A percentile compares a stretch with the other conserved stretches of the same genome.
phyloP scores from a whole-genome alignment of 176 grass and related monocot genomes.

The Echinochloa phyllopogon region DNA sequence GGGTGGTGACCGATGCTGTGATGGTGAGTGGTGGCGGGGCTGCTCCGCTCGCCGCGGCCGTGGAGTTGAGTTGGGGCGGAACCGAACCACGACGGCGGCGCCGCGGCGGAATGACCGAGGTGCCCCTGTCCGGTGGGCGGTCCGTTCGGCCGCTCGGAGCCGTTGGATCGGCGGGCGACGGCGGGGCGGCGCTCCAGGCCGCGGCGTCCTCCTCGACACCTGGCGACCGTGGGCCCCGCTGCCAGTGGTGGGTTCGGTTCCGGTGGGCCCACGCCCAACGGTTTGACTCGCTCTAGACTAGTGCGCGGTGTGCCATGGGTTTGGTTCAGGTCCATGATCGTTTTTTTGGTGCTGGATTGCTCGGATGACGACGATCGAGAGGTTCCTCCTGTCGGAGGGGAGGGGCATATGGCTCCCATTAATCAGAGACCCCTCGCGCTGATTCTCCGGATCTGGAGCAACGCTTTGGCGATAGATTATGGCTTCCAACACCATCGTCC shows the following conservation, averaged over 20 bases:
- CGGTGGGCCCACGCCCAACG: not conserved
- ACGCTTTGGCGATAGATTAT: not conserved
- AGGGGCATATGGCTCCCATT: not conserved
- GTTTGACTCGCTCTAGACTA: not conserved
- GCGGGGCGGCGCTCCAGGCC: not conserved
- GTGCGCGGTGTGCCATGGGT: not conserved
- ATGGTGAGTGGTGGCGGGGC: not conserved
- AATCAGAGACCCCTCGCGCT: not conserved
- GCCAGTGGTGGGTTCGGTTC: not conserved
- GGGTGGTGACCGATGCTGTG: not conserved
- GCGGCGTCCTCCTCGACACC: not conserved
- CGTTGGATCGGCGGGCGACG: constrained; percentile 9
- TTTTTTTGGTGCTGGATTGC: not conserved
- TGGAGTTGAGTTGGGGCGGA: constrained; percentile 44
- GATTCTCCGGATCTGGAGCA: constrained; percentile 1
- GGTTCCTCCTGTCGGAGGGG: constrained; percentile 30
- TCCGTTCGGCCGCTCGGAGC: not conserved
- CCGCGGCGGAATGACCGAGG: constrained; percentile 46
- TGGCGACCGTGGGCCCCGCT: not conserved
- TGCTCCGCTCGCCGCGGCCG: constrained; percentile 13
- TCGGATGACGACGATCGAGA: constrained; percentile 10
- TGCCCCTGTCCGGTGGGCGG: not conserved
- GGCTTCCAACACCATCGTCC: not conserved
- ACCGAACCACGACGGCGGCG: constrained; percentile 42
- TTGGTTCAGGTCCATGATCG: constrained; percentile 9